phyloP scores from a whole-genome alignment of 768 basidiomycete species.

The Pisolithus microcarpus region DNA sequence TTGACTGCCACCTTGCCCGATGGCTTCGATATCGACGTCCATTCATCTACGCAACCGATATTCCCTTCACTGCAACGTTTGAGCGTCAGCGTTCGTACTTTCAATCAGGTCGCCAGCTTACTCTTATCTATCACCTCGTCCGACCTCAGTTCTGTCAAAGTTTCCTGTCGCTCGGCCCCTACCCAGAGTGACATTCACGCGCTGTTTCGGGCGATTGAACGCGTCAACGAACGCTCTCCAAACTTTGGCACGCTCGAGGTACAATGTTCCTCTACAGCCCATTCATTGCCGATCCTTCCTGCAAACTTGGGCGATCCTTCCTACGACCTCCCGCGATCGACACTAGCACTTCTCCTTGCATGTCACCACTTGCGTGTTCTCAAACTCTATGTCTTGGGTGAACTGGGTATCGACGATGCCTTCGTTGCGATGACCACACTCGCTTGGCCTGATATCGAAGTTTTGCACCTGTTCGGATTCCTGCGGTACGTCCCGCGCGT shows the following conservation, averaged over 20 bases:
- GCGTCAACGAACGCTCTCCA: neutral
- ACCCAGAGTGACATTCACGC: slow-evolving; percentile 11
- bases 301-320: neutral
- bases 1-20: slow-evolving; percentile 14
- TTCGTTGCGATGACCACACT: slow-evolving; percentile 20
- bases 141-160: slow-evolving; percentile 14
- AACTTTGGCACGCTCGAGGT: slow-evolving; percentile 13
- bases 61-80: slow-evolving; percentile 18
- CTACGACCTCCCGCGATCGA: slow-evolving; percentile 20
- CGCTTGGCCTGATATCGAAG: slow-evolving; percentile 22
- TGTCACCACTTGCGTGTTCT: slow-evolving; percentile 15
- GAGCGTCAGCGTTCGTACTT: slow-evolving; percentile 17
- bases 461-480: slow-evolving; percentile 20
- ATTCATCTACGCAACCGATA: neutral
- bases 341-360: slow-evolving; percentile 17
- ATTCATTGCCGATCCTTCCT: neutral
- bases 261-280: too few species aligned
- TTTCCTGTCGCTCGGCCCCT: slow-evolving; percentile 24
- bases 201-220: slow-evolving; percentile 18
- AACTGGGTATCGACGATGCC: slow-evolving; percentile 21
- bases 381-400: slow-evolving; percentile 19
- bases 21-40: slow-evolving; percentile 13
- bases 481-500: slow-evolving; percentile 14
- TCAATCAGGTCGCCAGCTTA: slow-evolving; percentile 23
- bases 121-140: slow-evolving; percentile 18